Base-by-base conservation (phyloP, 1,139 yeast genomes). In the Magnusiomyces ingens region DNA sequence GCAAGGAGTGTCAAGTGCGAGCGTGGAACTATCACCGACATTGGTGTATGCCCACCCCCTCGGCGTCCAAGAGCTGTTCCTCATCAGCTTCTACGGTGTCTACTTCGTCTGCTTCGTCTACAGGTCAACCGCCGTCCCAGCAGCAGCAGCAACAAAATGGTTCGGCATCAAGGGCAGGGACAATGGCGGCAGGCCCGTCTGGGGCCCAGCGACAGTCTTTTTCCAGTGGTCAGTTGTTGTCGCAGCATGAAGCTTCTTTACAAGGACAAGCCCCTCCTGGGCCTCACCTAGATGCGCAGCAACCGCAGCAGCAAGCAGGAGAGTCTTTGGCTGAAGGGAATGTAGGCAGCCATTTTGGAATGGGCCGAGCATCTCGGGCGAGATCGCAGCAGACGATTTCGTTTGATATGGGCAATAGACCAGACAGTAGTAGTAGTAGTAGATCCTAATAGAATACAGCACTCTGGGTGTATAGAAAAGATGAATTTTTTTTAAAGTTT, bases 11-110 rank as follows among this genome's bases (percentile, higher is more conserved):
- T 68, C 99, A 93, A 70, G 78, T 89, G 67, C 79, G 78, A 59
- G 95, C 97, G 0, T 93, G 99, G 99, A 79, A 80, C 21, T 86
- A 85, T 65, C 99, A 93, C 71, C 79, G 95, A 59, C 88, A 89
- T 67, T 93, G 99, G 99, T 93, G 99, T 68, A 78, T 81, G 50
- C 82, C 82, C 50, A 62, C 75, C 50, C 32, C 32, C 8, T 26
- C 32, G 32, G 32, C 32, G 8, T 5, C 32, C 32, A 26, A 26
- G 32, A 57, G 52, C 32, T 32, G 37, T 21, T 46, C 53, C 18
- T 32, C 51, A 8, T 40, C 53, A 3, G 38, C 36, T 45, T 37
- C 51, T 17, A 32, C 50, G 36, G 35, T 26, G 36, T n/a, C 48
- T 45, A 19, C 45, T 5, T 41, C 45, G 8, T 17, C 15, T 37